A percentile compares a stretch with the other conserved stretches of the same genome.
Conservation (phyloP, 2,329 filamentous ascomycete species). For the Talaromyces piceae region DNA sequence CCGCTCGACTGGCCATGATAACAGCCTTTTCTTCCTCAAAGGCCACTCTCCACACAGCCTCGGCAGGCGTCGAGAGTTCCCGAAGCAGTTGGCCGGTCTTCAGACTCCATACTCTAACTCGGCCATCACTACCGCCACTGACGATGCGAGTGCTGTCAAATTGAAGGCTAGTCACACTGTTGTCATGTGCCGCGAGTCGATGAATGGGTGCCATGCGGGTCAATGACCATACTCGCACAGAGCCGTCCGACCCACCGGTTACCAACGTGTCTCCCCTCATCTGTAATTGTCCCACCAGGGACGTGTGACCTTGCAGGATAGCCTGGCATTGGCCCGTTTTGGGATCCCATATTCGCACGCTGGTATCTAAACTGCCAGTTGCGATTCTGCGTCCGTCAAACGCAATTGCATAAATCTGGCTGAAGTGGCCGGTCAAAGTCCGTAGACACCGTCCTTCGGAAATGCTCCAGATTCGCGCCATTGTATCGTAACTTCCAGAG, state of each 20-base stretch:
- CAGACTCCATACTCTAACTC: slow-evolving; percentile 97
- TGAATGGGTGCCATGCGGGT: slow-evolving; percentile 88
- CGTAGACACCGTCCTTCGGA: slow-evolving; percentile 88
- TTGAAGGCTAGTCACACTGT: slow-evolving; percentile 94
- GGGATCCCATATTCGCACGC: slow-evolving; percentile 94
- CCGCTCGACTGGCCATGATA: slow-evolving; percentile 78
- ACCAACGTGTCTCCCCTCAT: slow-evolving; percentile 93
- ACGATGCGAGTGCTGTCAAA: slow-evolving; percentile 95
- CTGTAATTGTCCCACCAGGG: slow-evolving; percentile 90
- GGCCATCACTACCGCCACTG: slow-evolving; percentile 91
- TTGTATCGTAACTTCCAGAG: slow-evolving; percentile 97
- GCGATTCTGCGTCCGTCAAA: slow-evolving; percentile 92
- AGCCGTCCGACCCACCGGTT: slow-evolving; percentile 92
- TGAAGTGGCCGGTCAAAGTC: slow-evolving; percentile 89
- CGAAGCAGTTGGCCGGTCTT: slow-evolving; percentile 84
- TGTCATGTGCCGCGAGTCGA: slow-evolving; percentile 90
- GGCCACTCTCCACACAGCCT: slow-evolving; percentile 94
- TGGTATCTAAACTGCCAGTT: slow-evolving; percentile 92
- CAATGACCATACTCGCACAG: slow-evolving; percentile 91
- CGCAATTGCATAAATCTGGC: slow-evolving; percentile 96
- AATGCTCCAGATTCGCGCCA: slow-evolving; percentile 95
- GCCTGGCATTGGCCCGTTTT: slow-evolving; percentile 78
- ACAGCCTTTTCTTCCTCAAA: slow-evolving; percentile 99
- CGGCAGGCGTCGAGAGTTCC: slow-evolving; percentile 82
- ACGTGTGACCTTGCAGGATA: slow-evolving; percentile 93